Evolutionary conservation across 768 basidiomycete species (phyloP).

Genomic region (Boletus fagicola): DNA sequence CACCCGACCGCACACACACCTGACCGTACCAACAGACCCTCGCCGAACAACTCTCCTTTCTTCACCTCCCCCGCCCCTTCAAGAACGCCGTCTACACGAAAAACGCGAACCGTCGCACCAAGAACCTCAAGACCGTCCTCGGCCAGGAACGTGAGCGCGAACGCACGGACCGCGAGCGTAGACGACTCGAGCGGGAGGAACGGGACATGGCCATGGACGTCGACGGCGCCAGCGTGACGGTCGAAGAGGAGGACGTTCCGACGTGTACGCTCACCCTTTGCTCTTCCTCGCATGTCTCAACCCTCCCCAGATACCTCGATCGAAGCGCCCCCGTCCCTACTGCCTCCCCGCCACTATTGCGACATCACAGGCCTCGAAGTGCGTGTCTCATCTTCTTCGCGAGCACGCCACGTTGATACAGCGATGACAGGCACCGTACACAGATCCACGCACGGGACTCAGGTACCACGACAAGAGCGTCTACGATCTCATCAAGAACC

Average conservation of each 20-base stretch:
- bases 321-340: conserved; percentile 79
- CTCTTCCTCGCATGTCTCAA: neutral
- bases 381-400: neutral
- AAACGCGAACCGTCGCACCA: conserved; percentile 69
- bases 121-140: conserved; percentile 77
- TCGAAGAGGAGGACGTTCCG: conserved; percentile 59
- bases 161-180: conserved; percentile 59
- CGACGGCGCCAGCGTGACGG: conserved; percentile 35
- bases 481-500: conserved; percentile 75
- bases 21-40: conserved; percentile 49
- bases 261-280: conserved; percentile 51
- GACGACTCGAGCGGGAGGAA: conserved; percentile 49
- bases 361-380: conserved; percentile 88
- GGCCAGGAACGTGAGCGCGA: conserved; percentile 79
- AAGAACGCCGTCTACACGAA: conserved; percentile 72
- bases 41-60: conserved; percentile 71
- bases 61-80: conserved; percentile 70
- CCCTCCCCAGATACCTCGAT: conserved; percentile 62
- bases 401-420: too few species aligned
- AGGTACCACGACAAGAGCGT: conserved; percentile 85
- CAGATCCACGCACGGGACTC: conserved; percentile 75
- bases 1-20: too few species aligned
- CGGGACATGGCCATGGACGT: conserved; percentile 49
- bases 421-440: conserved; percentile 62
- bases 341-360: conserved; percentile 75